Base-by-base conservation (phyloP, 306 rosid species). In the Glycine soja region DNA sequence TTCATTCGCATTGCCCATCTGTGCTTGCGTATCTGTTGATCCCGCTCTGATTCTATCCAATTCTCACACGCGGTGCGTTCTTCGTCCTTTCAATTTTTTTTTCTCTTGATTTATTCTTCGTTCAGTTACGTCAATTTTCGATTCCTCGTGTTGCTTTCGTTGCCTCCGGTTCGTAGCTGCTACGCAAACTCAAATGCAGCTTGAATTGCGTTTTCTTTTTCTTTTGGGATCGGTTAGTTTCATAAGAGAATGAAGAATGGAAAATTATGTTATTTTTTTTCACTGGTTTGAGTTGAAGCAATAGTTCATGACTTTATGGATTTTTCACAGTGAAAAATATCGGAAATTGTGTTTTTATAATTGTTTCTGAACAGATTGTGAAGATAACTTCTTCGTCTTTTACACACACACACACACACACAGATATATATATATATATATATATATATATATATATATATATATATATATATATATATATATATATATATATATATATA, bases 1-100 rank as follows among this genome's bases (percentile, higher is more conserved):
- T 59, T 83, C 84, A 72, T 69, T 64, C 62, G 5, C 96, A 91
- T 89, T 89, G 88, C 81, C 79, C 94, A 91, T 87, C 81, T 79
- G 71, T 78, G 75, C 38, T 46, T 34, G 45, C 8, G 3, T 77
- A n/a, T 69, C 58, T 16, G 4, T 72, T 83, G 40, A 70, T 73
- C 66, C 70, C 51, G 12, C 76, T 43, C 51, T 72, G 78, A 81
- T 76, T 82, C 34, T 79, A 12, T 82, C 70, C 72, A 87, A 74
- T 74, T 70, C 46, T 64, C 24, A 9, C 79, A 80, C 80, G 34
- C 85, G 85, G 94, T 90, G 87, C 86, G 87, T 74, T 77, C 67
- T 71, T 19, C 69, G 76, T 72, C 79, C 56, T 54, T 81, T 59
- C 80, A 56, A 54, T 24, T 64, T 67, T 71, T 47, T 32, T 32